Evolutionary conservation across 306 rosid genomes (phyloP).

Genomic region (Gleditsia sinensis): DNA sequence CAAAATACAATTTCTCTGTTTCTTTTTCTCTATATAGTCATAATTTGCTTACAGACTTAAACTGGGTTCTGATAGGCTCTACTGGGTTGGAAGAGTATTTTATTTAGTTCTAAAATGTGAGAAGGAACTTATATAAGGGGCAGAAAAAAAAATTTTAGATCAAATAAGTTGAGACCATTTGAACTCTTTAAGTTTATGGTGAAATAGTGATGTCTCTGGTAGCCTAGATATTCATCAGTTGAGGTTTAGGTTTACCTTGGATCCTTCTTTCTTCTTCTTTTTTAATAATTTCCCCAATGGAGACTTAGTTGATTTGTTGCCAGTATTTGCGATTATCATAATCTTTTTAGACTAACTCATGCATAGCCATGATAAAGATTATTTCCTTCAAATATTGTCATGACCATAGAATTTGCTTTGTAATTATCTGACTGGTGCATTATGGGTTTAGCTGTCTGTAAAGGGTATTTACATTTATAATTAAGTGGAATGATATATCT

Average conservation of each 20-base stretch:
- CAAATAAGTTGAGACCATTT: neutral
- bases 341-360: neutral
- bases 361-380: neutral
- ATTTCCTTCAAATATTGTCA: neutral
- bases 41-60: too few relatives aligned
- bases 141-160: too few relatives aligned
- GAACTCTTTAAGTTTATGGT: neutral
- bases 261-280: neutral
- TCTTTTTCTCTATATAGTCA: too few relatives aligned
- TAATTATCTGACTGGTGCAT: neutral
- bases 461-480: slow-evolving; percentile 9
- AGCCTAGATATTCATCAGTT: neutral
- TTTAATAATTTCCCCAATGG: too few relatives aligned
- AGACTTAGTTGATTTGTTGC: neutral
- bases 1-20: too few relatives aligned
- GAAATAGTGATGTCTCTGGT: neutral
- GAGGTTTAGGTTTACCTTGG: neutral
- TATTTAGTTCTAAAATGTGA: too few relatives aligned
- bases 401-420: neutral
- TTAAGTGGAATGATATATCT: slow-evolving; percentile 25
- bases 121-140: too few relatives aligned
- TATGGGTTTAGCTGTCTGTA: neutral
- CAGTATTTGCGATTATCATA: neutral
- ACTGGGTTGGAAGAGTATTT: too few relatives aligned
- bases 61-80: too few relatives aligned